Conservation (phyloP, 2,329 filamentous ascomycete species). For the Talaromyces sp. region DNA sequence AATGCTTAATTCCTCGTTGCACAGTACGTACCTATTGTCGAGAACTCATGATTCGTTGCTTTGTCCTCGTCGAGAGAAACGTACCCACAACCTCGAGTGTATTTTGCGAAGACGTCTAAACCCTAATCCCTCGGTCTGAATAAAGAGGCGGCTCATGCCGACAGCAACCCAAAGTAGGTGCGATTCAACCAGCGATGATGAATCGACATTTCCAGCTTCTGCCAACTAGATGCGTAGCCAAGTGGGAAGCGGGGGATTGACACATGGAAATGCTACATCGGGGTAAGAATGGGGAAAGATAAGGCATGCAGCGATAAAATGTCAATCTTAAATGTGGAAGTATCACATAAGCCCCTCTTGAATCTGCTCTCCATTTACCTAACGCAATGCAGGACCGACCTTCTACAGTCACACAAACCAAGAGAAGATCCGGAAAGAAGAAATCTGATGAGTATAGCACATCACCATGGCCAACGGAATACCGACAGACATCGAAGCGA, state of each 20-base stretch:
- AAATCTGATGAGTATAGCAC: background rate
- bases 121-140: background rate
- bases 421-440: background rate
- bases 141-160: background rate
- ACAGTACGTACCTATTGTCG: background rate
- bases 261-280: background rate
- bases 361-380: background rate
- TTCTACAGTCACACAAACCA: background rate
- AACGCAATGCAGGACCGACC: too few species aligned
- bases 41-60: background rate
- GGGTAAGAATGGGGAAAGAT: background rate
- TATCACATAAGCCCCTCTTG: background rate
- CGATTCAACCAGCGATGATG: background rate
- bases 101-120: background rate
- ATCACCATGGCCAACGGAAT: background rate
- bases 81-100: background rate
- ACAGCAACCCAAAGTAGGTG: background rate
- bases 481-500: conserved; percentile 7
- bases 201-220: background rate
- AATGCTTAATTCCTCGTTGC: background rate
- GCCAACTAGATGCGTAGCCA: background rate
- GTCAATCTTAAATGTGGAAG: background rate
- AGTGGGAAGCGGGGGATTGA: conserved; percentile 4
- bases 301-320: background rate
- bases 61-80: background rate